Base-by-base conservation (phyloP, 306 rosid genomes). In the Betula pendula region DNA sequence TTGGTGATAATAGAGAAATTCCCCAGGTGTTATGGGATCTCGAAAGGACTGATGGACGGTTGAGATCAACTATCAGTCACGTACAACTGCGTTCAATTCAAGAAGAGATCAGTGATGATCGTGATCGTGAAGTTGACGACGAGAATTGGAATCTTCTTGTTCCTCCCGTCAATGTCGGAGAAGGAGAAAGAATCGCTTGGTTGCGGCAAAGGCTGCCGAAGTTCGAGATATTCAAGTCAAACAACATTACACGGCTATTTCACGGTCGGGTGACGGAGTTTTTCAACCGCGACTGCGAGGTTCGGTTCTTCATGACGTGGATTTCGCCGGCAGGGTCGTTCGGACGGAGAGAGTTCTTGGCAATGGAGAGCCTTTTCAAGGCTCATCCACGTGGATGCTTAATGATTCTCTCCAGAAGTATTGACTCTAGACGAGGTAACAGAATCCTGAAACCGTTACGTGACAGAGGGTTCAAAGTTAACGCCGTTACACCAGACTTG, bases 251-350 rank as follows among this genome's bases (percentile, higher is more conserved):
- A 1, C 24, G n/a, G 50, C 78, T 66, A 7, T 88, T 92, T 51
- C 90, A 89, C 53, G 67, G 83, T 20, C 68, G 91, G 52, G 79
- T 88, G 51, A 20, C 80, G 33, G 59, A 79, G 71, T 85, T 89
- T 63, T 81, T 86, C 67, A 70, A 77, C 71, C 49, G 13, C 0
- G 77, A 76, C 5, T 90, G 95, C 43, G 90, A 89, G 53, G 75
- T 79, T 69, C 88, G 77, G 56, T 79, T 90, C 81, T 92, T 87
- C 84, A 90, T 92, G 89, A 88, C 92, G 5, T 90, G 96, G 97
- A 81, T 88, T 78, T 84, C 86, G 0, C 90, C 89, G 3, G 85
- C 78, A 2, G 70, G 52, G 59, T 80, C 83, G 24, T 88, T 87
- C 49, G 87, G 88, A 2, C 35, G 48, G 38, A 85, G 93, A 63